Base-by-base conservation (phyloP, 2,329 filamentous ascomycete species). In the Cladosporium colombiae region DNA sequence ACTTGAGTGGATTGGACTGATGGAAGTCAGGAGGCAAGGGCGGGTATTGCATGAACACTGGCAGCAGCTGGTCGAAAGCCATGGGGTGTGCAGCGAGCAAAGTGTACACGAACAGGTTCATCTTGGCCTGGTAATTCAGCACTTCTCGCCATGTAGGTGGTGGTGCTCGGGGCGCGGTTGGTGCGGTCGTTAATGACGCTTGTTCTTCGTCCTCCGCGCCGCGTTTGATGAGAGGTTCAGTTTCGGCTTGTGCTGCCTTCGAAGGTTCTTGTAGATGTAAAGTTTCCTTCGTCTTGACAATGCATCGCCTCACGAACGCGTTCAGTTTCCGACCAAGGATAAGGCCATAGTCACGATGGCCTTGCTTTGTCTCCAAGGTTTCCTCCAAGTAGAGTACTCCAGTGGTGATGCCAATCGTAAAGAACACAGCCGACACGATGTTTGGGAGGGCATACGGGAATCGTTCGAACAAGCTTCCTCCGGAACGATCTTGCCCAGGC, bases 391-490 rank as follows among this genome's bases (percentile, higher is more conserved):
- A 99, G 1, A 98, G 79, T 14, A 88, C 80, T 0, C 91, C 93
- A 8, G 86, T 89, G 0, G 86, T 78, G 31, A 95, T 87, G 0
- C 93, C 94, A 31, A 93, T 77, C 23, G 93, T 78, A 76, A 98
- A 97, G 70, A 98, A 87, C 3, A 84, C 70, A 46, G 89, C 89
- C 1, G 90, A 87, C 29, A 95, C 84, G 5, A 98, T 73, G 77
- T 97, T 98, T 0, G 94, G 95, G 57, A 97, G 80, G 2, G 87
- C 84, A 75, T 95, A 99, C 0, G 94, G 94, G 73, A 90, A 97
- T 27, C 81, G 83, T 70, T 88, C 88, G 66, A 97, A 86, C 68
- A 96, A 89, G 44, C 85, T 78, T 6, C 88, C 88, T 11, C 77
- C 74, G 29, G 72, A 72, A 35, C 69, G 65, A 40, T 71, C 64